Evolutionary conservation across 805 yeast species (phyloP), one percentile per base, ranked within the genome.

Genomic region (Cyberlindnera mississippiensis): DNA sequence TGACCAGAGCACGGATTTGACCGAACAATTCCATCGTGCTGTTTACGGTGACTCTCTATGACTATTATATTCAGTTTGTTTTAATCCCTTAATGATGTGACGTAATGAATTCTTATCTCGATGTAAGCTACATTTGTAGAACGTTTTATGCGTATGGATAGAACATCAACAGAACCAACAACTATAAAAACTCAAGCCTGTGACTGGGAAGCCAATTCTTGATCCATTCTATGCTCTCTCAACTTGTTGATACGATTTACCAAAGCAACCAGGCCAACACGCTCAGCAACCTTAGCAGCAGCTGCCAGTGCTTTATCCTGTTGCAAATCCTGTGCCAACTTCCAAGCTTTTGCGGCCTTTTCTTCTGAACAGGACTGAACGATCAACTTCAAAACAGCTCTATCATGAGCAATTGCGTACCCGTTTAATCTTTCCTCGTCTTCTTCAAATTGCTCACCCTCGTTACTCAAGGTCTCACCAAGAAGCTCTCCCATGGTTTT

Each of bases 221-320:
- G 35, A 9, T 47, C 67, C 69, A 71, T 65, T 51, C 72, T 62
- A 37, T 67, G 67, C 48, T 80, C 85, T 45, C 82, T 64, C 29
- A 78, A 52, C 43, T 74, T 70, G 43, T 71, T 72, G 29, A 83
- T 74, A 56, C 72, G 72, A 44, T 72, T 76, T 1, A 78, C 80
- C 45, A 85, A 58, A 1, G 64, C 56, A 13, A 67, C 63, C 56
- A 80, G 60, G 26, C 77, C 82, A 41, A 78, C 72, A 45, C 96
- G 73, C 55, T 85, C 85, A 1, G 96, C 88, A 41, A 91, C 85
- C 62, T 84, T 84, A 12, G 77, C 68, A 1, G 97, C 96, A 0
- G 96, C 96, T 41, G 72, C 73, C 48, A 90, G 66, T 3, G 96
- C 95, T 51, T 83, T 80, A 47, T 85, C 91, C 50, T 80, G 83